These are phyloP conservation scores for Rhytidhysteron rufulum DNA, from an alignment of 2,329 filamentous ascomycete genomes.

Conservation along the genomic window DNA sequence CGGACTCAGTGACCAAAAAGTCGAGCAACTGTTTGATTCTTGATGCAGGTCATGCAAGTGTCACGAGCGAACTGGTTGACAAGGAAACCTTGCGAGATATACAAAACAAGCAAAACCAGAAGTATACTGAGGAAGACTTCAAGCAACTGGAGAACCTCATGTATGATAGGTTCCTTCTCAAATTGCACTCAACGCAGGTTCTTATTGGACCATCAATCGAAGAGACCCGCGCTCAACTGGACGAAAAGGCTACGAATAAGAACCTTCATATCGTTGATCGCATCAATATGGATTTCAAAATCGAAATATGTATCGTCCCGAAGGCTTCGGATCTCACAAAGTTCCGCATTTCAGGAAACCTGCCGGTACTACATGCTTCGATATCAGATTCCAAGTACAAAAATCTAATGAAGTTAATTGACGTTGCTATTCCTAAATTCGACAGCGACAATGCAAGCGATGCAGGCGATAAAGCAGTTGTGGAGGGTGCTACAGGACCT, in stretches of 20 bases:
- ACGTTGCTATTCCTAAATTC: conserved; percentile 89
- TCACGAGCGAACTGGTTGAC: conserved; percentile 91
- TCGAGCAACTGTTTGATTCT: conserved; percentile 86
- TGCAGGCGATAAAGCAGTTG: conserved; percentile 31
- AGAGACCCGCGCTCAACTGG: conserved; percentile 78
- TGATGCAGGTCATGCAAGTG: conserved; percentile 92
- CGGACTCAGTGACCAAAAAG: conserved; percentile 80
- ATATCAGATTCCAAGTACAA: conserved; percentile 97
- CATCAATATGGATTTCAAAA: conserved; percentile 94
- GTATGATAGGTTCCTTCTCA: conserved; percentile 96
- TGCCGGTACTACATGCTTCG: conserved; percentile 87
- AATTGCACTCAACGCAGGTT: conserved; percentile 90
- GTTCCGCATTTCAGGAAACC: conserved; percentile 82
- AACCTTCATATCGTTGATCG: conserved; percentile 88
- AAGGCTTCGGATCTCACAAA: conserved; percentile 92
- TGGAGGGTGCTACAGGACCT: conserved; percentile 29
- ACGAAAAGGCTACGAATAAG: conserved; percentile 61
- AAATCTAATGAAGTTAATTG: conserved; percentile 90
- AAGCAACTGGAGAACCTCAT: conserved; percentile 84
- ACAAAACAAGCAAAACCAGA: conserved; percentile 81
- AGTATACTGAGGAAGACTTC: conserved; percentile 86
- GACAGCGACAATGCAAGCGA: conserved; percentile 51
- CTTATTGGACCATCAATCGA: conserved; percentile 92
- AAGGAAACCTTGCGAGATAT: conserved; percentile 85
- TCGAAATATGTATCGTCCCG: conserved; percentile 96